Conservation (phyloP, 768 basidiomycete species). For the Xanthoconium stramineum region DNA sequence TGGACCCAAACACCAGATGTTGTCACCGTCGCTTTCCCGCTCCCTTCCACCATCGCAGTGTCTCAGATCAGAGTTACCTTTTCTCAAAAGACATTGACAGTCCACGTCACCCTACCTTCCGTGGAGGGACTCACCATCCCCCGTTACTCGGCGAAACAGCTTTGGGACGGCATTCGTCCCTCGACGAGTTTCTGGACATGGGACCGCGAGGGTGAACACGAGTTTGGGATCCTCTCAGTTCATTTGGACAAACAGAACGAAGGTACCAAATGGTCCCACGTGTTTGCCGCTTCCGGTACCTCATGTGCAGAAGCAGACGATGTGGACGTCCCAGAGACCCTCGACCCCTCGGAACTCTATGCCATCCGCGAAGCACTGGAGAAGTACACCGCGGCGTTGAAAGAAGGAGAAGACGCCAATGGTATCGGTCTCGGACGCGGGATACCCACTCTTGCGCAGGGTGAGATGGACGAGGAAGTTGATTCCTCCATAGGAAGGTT, state of each 20-base stretch:
- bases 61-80: slow-evolving; percentile 66
- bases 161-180: slow-evolving; percentile 81
- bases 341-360: slow-evolving; percentile 81
- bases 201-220: slow-evolving; percentile 70
- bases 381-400: slow-evolving; percentile 74
- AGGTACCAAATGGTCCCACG: slow-evolving; percentile 80
- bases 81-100: slow-evolving; percentile 58
- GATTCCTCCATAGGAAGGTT: slow-evolving; percentile 69
- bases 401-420: slow-evolving; percentile 54
- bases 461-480: slow-evolving; percentile 90
- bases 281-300: slow-evolving; percentile 61
- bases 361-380: slow-evolving; percentile 78
- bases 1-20: slow-evolving; percentile 90
- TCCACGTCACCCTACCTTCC: slow-evolving; percentile 50
- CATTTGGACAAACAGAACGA: slow-evolving; percentile 86
- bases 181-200: slow-evolving; percentile 91
- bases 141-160: slow-evolving; percentile 53
- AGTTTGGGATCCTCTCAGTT: slow-evolving; percentile 71
- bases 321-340: slow-evolving; percentile 79
- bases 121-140: slow-evolving; percentile 43
- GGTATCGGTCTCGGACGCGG: slow-evolving; percentile 64
- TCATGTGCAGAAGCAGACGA: slow-evolving; percentile 38
- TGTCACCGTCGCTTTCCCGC: slow-evolving; percentile 77
- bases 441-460: slow-evolving; percentile 78
- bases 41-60: slow-evolving; percentile 68